A percentile compares a stretch with the other conserved stretches of the same genome.
phyloP scores from a whole-genome alignment of 257 asterid genomes.

The Petunia secreta region DNA sequence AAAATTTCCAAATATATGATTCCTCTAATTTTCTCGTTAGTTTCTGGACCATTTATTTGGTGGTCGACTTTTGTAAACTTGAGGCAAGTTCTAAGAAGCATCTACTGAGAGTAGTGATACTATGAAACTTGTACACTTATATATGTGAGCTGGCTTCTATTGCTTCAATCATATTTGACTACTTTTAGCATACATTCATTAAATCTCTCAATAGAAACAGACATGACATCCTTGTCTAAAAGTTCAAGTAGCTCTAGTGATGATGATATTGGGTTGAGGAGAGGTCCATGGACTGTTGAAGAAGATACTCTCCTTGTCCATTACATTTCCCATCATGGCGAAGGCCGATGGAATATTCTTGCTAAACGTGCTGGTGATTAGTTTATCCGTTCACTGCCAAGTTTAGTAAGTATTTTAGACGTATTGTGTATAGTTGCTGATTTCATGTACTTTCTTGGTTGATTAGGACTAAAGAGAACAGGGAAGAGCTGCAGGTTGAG shows the following conservation, averaged over 20 bases:
- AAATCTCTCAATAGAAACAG: background rate
- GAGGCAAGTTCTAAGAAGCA: slow-evolving; percentile 15
- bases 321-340: slow-evolving; percentile 43
- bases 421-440: background rate
- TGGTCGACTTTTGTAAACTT: slow-evolving; percentile 13
- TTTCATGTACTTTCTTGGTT: background rate
- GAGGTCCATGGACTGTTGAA: slow-evolving; percentile 50
- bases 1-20: background rate
- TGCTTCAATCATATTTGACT: background rate
- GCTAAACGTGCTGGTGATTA: slow-evolving; percentile 41
- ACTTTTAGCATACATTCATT: background rate
- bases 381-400: background rate
- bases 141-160: slow-evolving; percentile 11
- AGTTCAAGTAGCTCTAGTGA: slow-evolving; percentile 31
- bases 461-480: slow-evolving; percentile 43
- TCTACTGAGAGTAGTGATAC: slow-evolving; percentile 12
- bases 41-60: background rate
- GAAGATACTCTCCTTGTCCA: slow-evolving; percentile 46
- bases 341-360: slow-evolving; percentile 48
- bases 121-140: background rate
- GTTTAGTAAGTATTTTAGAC: background rate
- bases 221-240: slow-evolving; percentile 33
- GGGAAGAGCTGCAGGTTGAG: slow-evolving; percentile 53
- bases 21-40: slow-evolving; percentile 13
- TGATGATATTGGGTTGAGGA: slow-evolving; percentile 37